phyloP scores from a whole-genome alignment of 148 eudicot species.

The Bassia scoparia region DNA sequence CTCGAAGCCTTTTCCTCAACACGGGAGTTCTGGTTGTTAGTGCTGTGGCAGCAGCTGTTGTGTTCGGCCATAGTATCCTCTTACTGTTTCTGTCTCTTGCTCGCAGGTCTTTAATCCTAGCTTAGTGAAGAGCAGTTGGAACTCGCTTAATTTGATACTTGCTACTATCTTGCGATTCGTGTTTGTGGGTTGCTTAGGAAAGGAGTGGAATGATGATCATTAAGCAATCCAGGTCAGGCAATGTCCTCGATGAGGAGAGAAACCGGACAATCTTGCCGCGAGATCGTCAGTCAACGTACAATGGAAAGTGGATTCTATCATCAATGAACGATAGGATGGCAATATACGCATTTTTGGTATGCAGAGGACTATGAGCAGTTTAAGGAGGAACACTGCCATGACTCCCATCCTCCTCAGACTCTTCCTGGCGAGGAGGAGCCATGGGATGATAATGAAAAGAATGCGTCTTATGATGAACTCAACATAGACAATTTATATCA shows the following conservation, averaged over 20 bases:
- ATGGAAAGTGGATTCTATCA: conserved; percentile 51
- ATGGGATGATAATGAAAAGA: conserved; percentile 30
- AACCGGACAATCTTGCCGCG: conserved; percentile 21
- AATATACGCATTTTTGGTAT: conserved; percentile 11
- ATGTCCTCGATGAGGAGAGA: conserved; percentile 27
- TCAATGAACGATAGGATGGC: conserved; percentile 30
- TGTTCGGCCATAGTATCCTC: conserved; percentile 34
- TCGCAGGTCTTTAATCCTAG: conserved; percentile 48
- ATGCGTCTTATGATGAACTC: conserved; percentile 58
- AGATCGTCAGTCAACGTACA: conserved; percentile 24
- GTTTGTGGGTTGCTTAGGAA: conserved; percentile 71
- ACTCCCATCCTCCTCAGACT: conserved; percentile 96
- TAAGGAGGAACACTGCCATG: conserved; percentile 55
- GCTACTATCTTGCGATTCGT: conserved; percentile 67
- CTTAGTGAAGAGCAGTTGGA: conserved; percentile 70
- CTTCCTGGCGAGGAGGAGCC: conserved; percentile 51
- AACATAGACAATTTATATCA: conserved; percentile 27
- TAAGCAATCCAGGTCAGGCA: conserved; percentile 23
- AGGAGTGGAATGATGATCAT: conserved; percentile 35
- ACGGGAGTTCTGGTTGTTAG: conserved; percentile 35
- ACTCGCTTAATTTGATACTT: conserved; percentile 59
- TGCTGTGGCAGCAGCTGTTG: conserved; percentile 29
- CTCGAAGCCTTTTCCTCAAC: conserved; percentile 35
- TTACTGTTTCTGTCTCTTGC: conserved; percentile 42
- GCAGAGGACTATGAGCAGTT: conserved; percentile 22